Base-by-base conservation (phyloP, 306 rosid genomes). In the Pyrus pyrifolia region DNA sequence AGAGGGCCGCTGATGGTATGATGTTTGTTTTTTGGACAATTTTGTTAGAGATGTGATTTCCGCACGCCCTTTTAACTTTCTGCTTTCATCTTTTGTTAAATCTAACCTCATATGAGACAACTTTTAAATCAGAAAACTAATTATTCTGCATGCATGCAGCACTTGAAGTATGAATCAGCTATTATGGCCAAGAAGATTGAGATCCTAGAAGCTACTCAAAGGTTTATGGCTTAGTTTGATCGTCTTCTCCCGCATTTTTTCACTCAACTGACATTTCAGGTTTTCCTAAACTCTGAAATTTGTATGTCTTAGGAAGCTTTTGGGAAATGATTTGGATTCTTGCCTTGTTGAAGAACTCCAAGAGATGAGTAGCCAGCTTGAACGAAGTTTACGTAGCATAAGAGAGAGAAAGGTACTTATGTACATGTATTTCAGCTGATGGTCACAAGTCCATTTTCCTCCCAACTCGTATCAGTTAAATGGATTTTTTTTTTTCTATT, bases 321-420 rank as follows among this genome's bases (percentile, higher is more conserved):
- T 86, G 82, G 97, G 92, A 70, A 70, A 79, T 58, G 83, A 60
- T 35, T 64, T 85, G 78, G 74, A 61, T 82, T 70, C 80, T 7
- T 88, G 92, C 71, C 82, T 91, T 33, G 21, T 49, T 38, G 81
- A 85, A 51, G 96, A 93, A 76, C 79, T 93, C 23, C 66, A 74
- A 14, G 80, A 44, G 74, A 60, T 85, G 1, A 85, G 82, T 61
- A 27, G 58, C 68, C 91, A 86, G 80, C 75, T 93, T 45, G 80
- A 67, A 53, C 70, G 6, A 61, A 90, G 92, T 80, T 76, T 93
- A 77, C 22, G 70, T 25, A 62, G 23, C 21, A 70, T 93, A 23
- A 76, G 83, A 78, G 84, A 73, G n/a, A 86, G 83, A 79, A 93
- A 93, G 89, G 97, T 92, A 78, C 60, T 12, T 31, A 63, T 6